Percentiles rank a stretch among this genome's conserved stretches.
Conservation (phyloP, 306 rosid genomes). For the Acacia melanoxylon region DNA sequence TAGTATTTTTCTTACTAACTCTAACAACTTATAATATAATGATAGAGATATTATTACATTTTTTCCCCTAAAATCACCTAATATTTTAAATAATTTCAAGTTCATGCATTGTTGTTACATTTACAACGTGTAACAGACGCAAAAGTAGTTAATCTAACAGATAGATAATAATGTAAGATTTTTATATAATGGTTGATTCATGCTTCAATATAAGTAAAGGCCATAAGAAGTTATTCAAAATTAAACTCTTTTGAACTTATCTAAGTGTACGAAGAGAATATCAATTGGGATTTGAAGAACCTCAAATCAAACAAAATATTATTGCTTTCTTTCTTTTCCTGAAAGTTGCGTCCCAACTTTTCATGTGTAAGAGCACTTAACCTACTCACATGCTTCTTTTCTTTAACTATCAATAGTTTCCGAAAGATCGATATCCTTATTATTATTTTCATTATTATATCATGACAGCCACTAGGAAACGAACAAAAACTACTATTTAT, state of each 20-base stretch:
- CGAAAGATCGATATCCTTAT: neutral
- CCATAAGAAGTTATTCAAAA: neutral
- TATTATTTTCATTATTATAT: neutral
- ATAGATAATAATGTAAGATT: neutral
- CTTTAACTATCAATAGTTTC: neutral
- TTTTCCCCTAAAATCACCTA: neutral
- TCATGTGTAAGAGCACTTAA: neutral
- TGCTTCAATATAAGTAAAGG: neutral
- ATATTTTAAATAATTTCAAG: neutral
- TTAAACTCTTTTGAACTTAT: neutral
- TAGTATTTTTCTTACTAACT: neutral
- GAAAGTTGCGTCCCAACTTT: constrained; percentile 28
- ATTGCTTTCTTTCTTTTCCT: constrained; percentile 24
- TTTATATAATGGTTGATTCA: neutral
- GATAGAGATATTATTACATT: neutral
- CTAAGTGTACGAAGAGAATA: neutral
- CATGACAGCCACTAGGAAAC: constrained; percentile 11
- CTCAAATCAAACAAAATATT: constrained; percentile 5
- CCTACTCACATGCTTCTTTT: constrained; percentile 16
- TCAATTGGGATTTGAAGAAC: constrained; percentile 6
- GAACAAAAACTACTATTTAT: neutral
- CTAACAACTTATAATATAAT: neutral
- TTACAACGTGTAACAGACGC: neutral
- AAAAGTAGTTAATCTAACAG: neutral
- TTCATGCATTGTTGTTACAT: neutral